Percentiles rank a stretch among this genome's conserved stretches.
These are phyloP conservation scores for Umbelopsis sp. DNA, from an alignment of 192 early-diverging fungal genomes.

Conservation along the genomic window DNA sequence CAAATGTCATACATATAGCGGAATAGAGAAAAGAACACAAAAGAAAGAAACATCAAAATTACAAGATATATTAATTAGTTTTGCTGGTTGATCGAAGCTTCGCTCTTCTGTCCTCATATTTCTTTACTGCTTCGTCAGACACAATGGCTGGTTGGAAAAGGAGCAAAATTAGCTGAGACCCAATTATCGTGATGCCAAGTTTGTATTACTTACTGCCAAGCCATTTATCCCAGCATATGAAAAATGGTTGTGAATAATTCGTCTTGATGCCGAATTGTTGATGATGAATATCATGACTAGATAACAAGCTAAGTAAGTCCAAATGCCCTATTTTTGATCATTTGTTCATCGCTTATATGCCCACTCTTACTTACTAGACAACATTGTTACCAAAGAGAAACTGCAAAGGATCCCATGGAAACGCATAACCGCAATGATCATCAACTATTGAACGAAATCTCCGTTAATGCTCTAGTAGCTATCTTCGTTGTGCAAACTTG, in stretches of 20 bases:
- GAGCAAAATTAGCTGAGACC: background rate
- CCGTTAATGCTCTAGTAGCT: background rate
- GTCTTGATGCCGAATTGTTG: constrained; percentile 60
- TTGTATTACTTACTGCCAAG: constrained; percentile 63
- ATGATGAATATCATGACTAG: constrained; percentile 63
- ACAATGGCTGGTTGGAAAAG: background rate
- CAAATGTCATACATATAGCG: background rate
- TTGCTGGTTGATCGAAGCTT: constrained; percentile 5
- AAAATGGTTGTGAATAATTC: constrained; percentile 74
- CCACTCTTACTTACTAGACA: constrained; percentile 30
- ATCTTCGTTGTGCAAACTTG: too few species aligned
- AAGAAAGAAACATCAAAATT: background rate
- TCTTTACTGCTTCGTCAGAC: constrained; percentile 3
- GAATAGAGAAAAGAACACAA: background rate
- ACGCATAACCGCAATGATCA: constrained; percentile 80
- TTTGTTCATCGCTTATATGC: background rate
- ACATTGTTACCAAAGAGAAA: constrained; percentile 66
- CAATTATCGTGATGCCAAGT: background rate
- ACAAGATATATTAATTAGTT: constrained; percentile 18
- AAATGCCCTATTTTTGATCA: background rate
- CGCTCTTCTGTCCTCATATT: constrained; percentile 6
- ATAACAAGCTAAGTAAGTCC: constrained; percentile 14
- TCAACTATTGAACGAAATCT: constrained; percentile 51
- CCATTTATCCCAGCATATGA: constrained; percentile 77
- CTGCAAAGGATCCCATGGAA: constrained; percentile 76